phyloP scores from a whole-genome alignment of 2,329 filamentous ascomycete genomes.

The Pyricularia pennisetigena region DNA sequence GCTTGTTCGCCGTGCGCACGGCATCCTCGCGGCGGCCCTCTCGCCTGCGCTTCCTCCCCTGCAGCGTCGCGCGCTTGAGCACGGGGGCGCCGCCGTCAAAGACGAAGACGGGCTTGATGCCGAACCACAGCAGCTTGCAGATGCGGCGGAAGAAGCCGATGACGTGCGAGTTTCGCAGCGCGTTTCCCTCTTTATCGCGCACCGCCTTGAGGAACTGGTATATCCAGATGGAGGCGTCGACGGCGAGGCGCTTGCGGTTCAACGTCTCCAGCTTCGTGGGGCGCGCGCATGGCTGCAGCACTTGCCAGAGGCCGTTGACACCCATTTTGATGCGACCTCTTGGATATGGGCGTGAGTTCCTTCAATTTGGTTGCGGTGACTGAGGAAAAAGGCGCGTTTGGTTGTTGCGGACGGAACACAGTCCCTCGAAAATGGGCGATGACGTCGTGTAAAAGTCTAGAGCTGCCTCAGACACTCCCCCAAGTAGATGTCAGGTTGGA shows the following conservation, averaged over 20 bases:
- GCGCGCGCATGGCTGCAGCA: constrained; percentile 87
- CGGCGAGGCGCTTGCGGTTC: constrained; percentile 90
- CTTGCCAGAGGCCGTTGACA: constrained; percentile 96
- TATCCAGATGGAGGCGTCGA: constrained; percentile 99
- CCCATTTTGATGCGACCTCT: constrained; percentile 56
- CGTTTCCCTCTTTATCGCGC: constrained; percentile 96
- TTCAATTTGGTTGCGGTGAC: background rate
- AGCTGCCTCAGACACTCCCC: background rate
- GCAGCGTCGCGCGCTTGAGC: constrained; percentile 86
- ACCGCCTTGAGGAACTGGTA: constrained; percentile 99
- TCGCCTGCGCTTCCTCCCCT: constrained; percentile 63
- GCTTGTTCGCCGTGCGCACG: constrained; percentile 76
- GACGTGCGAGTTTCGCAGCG: constrained; percentile 87
- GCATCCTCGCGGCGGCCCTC: constrained; percentile 93
- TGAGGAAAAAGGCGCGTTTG: background rate
- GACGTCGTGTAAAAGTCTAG: background rate
- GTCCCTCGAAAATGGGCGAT: background rate
- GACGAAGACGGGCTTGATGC: constrained; percentile 93
- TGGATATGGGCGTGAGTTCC: background rate
- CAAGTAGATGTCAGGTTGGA: background rate
- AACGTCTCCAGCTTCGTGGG: constrained; percentile 94
- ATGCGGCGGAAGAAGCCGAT: constrained; percentile 97
- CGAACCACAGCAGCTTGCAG: constrained; percentile 94
- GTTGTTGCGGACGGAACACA: background rate
- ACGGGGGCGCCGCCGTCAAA: constrained; percentile 92